Evolutionary conservation across 1,284 basidiomycete species (phyloP).

Genomic region (Ustilago crameri): DNA sequence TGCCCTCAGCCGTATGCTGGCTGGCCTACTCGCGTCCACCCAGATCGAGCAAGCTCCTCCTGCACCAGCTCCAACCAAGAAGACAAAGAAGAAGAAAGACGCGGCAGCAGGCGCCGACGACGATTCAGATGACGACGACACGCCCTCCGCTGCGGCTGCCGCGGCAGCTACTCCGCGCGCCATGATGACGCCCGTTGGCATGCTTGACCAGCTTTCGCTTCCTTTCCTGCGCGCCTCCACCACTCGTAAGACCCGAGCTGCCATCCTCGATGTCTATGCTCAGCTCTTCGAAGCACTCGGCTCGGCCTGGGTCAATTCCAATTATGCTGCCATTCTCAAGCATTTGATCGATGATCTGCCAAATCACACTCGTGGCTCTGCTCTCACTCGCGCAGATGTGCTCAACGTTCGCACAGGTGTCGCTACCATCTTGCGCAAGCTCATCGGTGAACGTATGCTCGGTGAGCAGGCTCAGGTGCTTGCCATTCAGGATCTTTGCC

Average conservation of each 20-base stretch:
- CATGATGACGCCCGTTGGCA: slow-evolving; percentile 80
- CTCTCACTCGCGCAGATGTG: slow-evolving; percentile 72
- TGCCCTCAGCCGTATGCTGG: slow-evolving; percentile 81
- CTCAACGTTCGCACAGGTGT: slow-evolving; percentile 80
- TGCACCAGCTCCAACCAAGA: slow-evolving; percentile 54
- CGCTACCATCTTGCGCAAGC: slow-evolving; percentile 81
- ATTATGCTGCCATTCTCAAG: slow-evolving; percentile 81
- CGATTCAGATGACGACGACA: slow-evolving; percentile 72
- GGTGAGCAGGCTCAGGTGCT: slow-evolving; percentile 87
- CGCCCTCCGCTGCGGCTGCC: slow-evolving; percentile 63
- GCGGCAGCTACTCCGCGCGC: slow-evolving; percentile 77
- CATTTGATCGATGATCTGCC: slow-evolving; percentile 80
- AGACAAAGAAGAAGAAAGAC: slow-evolving; percentile 72
- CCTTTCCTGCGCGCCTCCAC: slow-evolving; percentile 81
- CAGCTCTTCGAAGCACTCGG: slow-evolving; percentile 82
- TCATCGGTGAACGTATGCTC: slow-evolving; percentile 86
- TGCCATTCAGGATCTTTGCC: slow-evolving; percentile 86
- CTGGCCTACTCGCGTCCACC: slow-evolving; percentile 84
- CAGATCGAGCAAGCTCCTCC: slow-evolving; percentile 77
- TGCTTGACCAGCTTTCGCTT: slow-evolving; percentile 81
- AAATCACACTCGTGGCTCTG: slow-evolving; percentile 54
- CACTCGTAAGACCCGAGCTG: slow-evolving; percentile 79
- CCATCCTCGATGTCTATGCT: slow-evolving; percentile 89
- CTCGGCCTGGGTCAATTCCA: slow-evolving; percentile 79
- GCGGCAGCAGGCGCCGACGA: slow-evolving; percentile 22